phyloP scores from a whole-genome alignment of 2,329 filamentous ascomycete species.

The Scorias spongiosa region DNA sequence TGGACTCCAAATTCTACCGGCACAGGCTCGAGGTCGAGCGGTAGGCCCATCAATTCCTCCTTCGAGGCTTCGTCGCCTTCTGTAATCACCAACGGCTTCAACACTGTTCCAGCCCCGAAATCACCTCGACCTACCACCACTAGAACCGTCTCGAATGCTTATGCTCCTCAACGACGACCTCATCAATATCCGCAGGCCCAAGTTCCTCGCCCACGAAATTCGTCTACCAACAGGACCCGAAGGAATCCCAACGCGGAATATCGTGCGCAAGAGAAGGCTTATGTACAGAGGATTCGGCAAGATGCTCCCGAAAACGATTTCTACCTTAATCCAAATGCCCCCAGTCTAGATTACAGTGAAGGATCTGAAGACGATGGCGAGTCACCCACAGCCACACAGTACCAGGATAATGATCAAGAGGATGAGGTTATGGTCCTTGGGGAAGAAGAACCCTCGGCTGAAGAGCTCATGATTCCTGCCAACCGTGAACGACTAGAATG shows the following conservation, averaged over 20 bases:
- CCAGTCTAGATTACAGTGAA: conserved; percentile 48
- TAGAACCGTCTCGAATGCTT: conserved; percentile 34
- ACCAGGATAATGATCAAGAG: conserved; percentile 68
- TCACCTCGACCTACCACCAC: conserved; percentile 25
- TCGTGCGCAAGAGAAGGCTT: conserved; percentile 80
- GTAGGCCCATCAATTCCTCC: neutral
- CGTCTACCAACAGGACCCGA: conserved; percentile 38
- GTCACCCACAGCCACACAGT: conserved; percentile 69
- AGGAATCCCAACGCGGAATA: conserved; percentile 58
- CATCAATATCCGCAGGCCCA: conserved; percentile 31
- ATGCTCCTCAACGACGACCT: conserved; percentile 33
- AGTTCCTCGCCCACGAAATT: conserved; percentile 34
- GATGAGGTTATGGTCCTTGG: conserved; percentile 88
- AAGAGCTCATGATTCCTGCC: conserved; percentile 75
- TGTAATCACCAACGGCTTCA: neutral
- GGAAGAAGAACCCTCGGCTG: conserved; percentile 71
- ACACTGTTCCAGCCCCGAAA: neutral
- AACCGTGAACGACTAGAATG: conserved; percentile 88
- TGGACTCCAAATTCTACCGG: conserved; percentile 8
- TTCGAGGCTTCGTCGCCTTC: neutral
- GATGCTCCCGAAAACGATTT: conserved; percentile 48
- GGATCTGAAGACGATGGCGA: conserved; percentile 86
- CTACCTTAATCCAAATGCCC: conserved; percentile 54
- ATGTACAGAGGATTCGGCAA: conserved; percentile 80
- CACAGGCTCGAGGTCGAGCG: neutral